Base-by-base conservation (phyloP, 2,329 filamentous ascomycete genomes). In the Cryphonectria nitschkei region DNA sequence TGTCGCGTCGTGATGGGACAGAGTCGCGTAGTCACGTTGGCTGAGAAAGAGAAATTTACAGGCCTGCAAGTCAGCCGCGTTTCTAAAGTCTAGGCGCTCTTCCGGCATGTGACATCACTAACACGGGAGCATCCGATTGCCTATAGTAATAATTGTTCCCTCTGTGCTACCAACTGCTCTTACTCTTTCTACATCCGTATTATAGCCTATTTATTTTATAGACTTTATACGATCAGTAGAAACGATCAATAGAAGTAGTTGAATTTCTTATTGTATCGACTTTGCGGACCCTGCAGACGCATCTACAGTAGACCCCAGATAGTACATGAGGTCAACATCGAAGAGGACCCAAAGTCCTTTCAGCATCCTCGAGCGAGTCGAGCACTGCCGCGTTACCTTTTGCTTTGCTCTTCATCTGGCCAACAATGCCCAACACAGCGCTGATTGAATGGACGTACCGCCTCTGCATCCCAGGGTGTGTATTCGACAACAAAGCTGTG, bases 361-460 rank as follows among this genome's bases (percentile, higher is more conserved):
- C 41, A 22, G 78, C 84, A 76, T 88, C 86, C 19, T 84, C 82
- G 65, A 89, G 77, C 2, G 80, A 79, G 68, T 84, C 83, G 50
- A 76, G 74, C 60, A 87, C 73, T 16, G 75, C 78, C 41, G 34
- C 50, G 67, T 78, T 75, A 9, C 74, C 74, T 19, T 63, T 52
- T 14, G 80, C 76, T 26, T 78, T 72, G 2, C 72, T 74, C 54
- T 76, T 78, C 74, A 89, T 70, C 74, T 83, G 83, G 41, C 74
- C 75, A 4, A 83, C 83, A 66, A 89, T 80, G 3, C 86, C 85
- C 11, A 81, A 74, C 16, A 90, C 79, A 8, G 87, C 86, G 63
- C 78, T 76, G 22, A 83, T 82, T n/a, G 86, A 87, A 72, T 87
- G 84, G 2, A 78, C 76, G 73, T 88, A 88, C 26, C 88, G 81